Evolutionary conservation across 495 filamentous ascomycete genomes (phyloP).

Genomic region (Penicillium malachiteum): DNA sequence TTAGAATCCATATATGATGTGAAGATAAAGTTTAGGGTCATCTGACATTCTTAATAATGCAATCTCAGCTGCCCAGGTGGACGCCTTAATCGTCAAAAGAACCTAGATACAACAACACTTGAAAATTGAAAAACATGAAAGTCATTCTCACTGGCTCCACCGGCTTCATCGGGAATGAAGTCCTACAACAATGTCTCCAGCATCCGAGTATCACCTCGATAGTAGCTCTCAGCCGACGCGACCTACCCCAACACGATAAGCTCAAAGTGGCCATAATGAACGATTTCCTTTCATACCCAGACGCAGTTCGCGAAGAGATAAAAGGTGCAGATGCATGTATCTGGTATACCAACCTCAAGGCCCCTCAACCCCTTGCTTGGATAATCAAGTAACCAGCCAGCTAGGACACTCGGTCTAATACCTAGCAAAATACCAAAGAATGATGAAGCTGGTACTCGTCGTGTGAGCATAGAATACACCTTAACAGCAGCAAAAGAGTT

Average conservation of each 20-base stretch:
- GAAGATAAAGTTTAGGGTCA: too few relatives aligned
- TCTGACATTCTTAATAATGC: too few relatives aligned
- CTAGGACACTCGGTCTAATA: not conserved
- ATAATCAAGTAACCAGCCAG: not conserved
- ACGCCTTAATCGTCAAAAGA: not conserved
- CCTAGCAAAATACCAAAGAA: constrained; percentile 9
- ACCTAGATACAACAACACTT: not conserved
- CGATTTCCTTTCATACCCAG: constrained; percentile 47
- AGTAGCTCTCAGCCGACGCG: constrained; percentile 46
- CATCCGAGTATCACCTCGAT: constrained; percentile 47
- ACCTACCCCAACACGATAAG: constrained; percentile 38
- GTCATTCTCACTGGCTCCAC: constrained; percentile 53
- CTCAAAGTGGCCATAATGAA: constrained; percentile 40
- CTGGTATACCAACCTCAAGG: constrained; percentile 33
- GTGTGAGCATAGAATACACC: constrained; percentile 46
- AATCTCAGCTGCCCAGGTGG: too few relatives aligned
- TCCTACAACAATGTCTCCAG: constrained; percentile 47
- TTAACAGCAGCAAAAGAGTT: constrained; percentile 43
- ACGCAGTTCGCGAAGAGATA: constrained; percentile 36
- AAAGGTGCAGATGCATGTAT: constrained; percentile 52
- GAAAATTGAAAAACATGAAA: constrained; percentile 34
- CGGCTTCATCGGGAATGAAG: constrained; percentile 50
- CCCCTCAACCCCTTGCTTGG: not conserved
- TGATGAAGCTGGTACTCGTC: constrained; percentile 19
- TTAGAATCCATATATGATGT: too few relatives aligned